A percentile compares a stretch with the other conserved stretches of the same genome.
phyloP scores from a whole-genome alignment of 305 asterid genomes.

The Fraxinus baroniana region DNA sequence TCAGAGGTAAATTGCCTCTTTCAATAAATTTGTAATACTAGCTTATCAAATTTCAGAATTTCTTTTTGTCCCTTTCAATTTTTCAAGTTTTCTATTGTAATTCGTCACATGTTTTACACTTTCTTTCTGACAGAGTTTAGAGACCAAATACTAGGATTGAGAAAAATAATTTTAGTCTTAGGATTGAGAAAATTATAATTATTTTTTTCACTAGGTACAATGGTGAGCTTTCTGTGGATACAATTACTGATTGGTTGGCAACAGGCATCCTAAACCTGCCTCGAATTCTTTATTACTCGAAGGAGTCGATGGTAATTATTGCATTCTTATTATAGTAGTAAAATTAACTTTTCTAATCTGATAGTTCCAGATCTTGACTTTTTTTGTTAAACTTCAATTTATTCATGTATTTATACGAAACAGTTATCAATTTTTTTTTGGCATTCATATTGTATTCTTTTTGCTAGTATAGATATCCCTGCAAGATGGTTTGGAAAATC shows the following conservation, averaged over 20 bases:
- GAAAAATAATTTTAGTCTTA: neutral
- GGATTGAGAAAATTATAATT: constrained; percentile 11
- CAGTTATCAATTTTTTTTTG: neutral
- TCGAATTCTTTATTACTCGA: constrained; percentile 75
- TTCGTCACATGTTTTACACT: neutral
- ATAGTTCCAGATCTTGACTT: neutral
- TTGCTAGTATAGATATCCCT: neutral
- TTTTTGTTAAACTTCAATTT: neutral
- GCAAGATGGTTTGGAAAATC: constrained; percentile 9
- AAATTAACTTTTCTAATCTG: constrained; percentile 17
- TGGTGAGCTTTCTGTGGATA: constrained; percentile 83
- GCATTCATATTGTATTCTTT: constrained; percentile 1
- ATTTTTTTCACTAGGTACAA: constrained; percentile 53
- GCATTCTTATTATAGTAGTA: constrained; percentile 1
- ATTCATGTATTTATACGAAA: neutral
- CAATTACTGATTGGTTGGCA: constrained; percentile 87
- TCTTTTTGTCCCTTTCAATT: neutral
- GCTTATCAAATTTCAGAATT: neutral
- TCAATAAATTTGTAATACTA: constrained; percentile 8
- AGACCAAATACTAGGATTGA: constrained; percentile 9
- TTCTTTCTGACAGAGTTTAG: constrained; percentile 8
- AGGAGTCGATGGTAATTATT: constrained; percentile 85
- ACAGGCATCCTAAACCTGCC: constrained; percentile 74
- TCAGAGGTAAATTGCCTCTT: constrained; percentile 50
- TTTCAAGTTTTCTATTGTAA: neutral